Evolutionary conservation across 139 green algal genomes (phyloP).

Genomic region (Auxenochlorella pyrenoidosa): DNA sequence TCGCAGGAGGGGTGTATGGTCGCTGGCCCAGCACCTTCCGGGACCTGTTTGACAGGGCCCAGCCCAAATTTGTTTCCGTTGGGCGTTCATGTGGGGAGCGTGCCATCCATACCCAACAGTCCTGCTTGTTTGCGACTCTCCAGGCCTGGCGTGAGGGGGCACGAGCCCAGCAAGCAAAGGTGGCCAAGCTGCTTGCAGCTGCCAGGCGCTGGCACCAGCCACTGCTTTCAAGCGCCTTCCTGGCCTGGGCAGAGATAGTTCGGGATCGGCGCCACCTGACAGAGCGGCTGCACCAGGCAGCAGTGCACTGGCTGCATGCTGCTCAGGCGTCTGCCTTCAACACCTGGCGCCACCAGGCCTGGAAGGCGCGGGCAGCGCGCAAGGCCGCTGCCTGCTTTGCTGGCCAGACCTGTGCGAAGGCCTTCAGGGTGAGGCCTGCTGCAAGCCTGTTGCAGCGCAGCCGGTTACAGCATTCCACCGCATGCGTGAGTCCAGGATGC

Average conservation of each 20-base stretch:
- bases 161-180: not conserved
- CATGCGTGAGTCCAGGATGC: no score
- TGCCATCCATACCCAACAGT: no score
- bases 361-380: not conserved
- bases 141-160: not conserved
- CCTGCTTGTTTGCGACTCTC: no score
- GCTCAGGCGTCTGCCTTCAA: not conserved
- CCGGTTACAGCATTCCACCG: no score
- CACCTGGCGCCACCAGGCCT: conserved; percentile 5
- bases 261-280: not conserved
- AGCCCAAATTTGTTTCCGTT: no score
- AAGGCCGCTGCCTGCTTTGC: conserved; percentile 8
- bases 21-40: no score
- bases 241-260: not conserved
- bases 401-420: not conserved
- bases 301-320: conserved; percentile 2
- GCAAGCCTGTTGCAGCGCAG: no score
- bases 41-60: no score
- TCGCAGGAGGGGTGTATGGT: no score
- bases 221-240: not conserved
- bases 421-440: not conserved
- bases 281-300: not conserved
- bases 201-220: conserved; percentile 21
- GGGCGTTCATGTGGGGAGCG: no score
- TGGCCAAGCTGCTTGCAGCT: not conserved